These are phyloP conservation scores for Brachypodium distachyon DNA, from an alignment of 202 grass and related monocot genomes.

Conservation along the genomic window DNA sequence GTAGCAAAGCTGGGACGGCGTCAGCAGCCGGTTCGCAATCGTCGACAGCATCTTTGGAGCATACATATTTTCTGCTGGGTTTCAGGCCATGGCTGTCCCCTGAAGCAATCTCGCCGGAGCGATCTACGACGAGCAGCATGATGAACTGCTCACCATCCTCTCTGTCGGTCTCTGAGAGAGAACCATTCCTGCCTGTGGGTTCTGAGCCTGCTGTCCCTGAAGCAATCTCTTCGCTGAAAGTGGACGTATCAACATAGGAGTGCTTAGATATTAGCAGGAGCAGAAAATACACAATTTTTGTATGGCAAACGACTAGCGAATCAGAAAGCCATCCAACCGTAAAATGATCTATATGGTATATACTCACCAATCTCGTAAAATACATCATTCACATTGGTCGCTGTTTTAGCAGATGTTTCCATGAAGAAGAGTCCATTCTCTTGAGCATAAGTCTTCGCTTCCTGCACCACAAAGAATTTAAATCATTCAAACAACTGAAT, in stretches of 20 bases:
- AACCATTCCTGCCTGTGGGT: slow-evolving; percentile 54
- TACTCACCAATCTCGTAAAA: slow-evolving; percentile 85
- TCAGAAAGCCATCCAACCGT: neutral
- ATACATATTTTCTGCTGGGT: slow-evolving; percentile 15
- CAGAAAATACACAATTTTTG: neutral
- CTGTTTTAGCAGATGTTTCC: slow-evolving; percentile 90
- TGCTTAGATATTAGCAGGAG: neutral
- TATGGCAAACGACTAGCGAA: neutral
- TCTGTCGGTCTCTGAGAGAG: slow-evolving; percentile 54
- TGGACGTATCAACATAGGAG: neutral
- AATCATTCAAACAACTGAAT: neutral
- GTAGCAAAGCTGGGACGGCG: slow-evolving; percentile 36
- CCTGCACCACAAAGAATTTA: slow-evolving; percentile 27
- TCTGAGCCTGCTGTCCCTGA: slow-evolving; percentile 50
- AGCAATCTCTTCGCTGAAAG: slow-evolving; percentile 76
- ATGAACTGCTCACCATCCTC: slow-evolving; percentile 52
- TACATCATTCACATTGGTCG: slow-evolving; percentile 84
- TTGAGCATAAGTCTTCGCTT: slow-evolving; percentile 72
- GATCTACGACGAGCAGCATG: slow-evolving; percentile 71
- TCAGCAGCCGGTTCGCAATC: slow-evolving; percentile 34
- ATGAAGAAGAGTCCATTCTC: slow-evolving; percentile 88
- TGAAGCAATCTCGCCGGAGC: neutral
- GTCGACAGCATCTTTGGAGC: neutral
- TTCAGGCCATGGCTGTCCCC: neutral
- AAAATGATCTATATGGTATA: neutral